These are phyloP conservation scores for Centrapalus pauciflorus DNA, from an alignment of 129 eudicot species.

Conservation along the genomic window DNA sequence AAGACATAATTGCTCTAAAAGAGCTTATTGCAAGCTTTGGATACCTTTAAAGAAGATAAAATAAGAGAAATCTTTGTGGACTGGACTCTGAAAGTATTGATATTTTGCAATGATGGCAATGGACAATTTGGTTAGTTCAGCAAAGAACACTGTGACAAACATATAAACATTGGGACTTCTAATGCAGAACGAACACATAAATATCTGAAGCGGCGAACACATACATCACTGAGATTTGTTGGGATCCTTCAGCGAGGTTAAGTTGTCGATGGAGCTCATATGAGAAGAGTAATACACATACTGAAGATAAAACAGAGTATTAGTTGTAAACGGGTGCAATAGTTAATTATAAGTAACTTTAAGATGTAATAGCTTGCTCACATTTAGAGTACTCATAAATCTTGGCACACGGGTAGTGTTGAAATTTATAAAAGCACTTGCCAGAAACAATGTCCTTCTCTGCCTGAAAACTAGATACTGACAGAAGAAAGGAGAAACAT, in stretches of 20 bases:
- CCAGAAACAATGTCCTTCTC: constrained; percentile 59
- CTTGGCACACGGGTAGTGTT: constrained; percentile 53
- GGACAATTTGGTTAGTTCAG: no score
- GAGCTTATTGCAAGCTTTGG: no score
- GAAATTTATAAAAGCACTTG: constrained; percentile 31
- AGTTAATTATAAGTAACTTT: neutral
- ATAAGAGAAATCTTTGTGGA: neutral
- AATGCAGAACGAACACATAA: neutral
- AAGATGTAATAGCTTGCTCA: constrained; percentile 29
- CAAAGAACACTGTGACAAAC: no score
- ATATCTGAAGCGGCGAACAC: constrained; percentile 15
- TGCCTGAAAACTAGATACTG: constrained; percentile 46
- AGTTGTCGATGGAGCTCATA: constrained; percentile 81
- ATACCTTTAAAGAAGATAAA: no score
- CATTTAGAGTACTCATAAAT: constrained; percentile 71
- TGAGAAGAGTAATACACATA: constrained; percentile 65
- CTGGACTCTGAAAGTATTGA: neutral
- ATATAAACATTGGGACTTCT: neutral
- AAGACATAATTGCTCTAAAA: no score
- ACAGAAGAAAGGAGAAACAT: constrained; percentile 11
- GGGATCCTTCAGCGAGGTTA: constrained; percentile 36
- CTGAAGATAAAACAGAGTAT: constrained; percentile 28
- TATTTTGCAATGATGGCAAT: neutral
- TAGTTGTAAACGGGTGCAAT: constrained; percentile 3
- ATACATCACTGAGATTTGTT: constrained; percentile 64